A percentile compares a stretch with the other conserved stretches of the same genome.
phyloP scores from a whole-genome alignment of 768 basidiomycete genomes.

The Termitomyces titanicus region DNA sequence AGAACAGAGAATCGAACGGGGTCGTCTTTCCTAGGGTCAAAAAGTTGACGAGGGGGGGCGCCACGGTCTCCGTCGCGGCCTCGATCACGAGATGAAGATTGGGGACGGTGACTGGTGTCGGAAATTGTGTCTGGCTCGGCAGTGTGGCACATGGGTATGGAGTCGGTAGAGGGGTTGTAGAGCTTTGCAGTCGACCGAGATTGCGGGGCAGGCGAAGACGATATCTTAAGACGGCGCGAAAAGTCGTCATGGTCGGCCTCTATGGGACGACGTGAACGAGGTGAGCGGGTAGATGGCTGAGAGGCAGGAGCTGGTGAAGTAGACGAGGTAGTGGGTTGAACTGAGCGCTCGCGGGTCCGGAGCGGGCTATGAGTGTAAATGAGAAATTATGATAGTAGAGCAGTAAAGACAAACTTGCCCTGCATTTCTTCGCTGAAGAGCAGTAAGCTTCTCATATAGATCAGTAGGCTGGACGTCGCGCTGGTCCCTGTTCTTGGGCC shows the following conservation, averaged over 20 bases:
- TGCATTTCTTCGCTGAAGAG: conserved; percentile 63
- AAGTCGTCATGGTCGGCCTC: conserved; percentile 74
- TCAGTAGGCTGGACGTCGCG: conserved; percentile 39
- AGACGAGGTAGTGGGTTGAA: conserved; percentile 26
- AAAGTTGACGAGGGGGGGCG: conserved; percentile 57
- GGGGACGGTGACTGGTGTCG: conserved; percentile 47
- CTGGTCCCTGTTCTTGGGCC: conserved; percentile 40
- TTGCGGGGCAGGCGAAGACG: conserved; percentile 41
- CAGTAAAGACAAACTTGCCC: conserved; percentile 34
- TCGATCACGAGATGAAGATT: conserved; percentile 20
- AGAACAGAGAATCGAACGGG: conserved; percentile 79
- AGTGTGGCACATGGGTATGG: conserved; percentile 55
- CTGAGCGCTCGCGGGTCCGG: background rate
- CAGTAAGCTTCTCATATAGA: conserved; percentile 58
- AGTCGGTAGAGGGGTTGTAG: conserved; percentile 71
- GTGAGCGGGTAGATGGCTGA: conserved; percentile 12
- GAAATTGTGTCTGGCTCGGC: conserved; percentile 66
- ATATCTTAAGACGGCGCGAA: conserved; percentile 67
- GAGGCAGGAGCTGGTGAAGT: conserved; percentile 20
- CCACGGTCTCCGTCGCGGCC: conserved; percentile 24
- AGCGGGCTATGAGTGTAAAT: background rate
- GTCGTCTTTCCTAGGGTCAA: conserved; percentile 89
- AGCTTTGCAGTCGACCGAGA: conserved; percentile 42
- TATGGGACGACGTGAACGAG: conserved; percentile 21
- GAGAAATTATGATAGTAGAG: background rate